A percentile compares a stretch with the other conserved stretches of the same genome.
Evolutionary conservation across 306 rosid genomes (phyloP).

Genomic region (Medicago ruthenica): DNA sequence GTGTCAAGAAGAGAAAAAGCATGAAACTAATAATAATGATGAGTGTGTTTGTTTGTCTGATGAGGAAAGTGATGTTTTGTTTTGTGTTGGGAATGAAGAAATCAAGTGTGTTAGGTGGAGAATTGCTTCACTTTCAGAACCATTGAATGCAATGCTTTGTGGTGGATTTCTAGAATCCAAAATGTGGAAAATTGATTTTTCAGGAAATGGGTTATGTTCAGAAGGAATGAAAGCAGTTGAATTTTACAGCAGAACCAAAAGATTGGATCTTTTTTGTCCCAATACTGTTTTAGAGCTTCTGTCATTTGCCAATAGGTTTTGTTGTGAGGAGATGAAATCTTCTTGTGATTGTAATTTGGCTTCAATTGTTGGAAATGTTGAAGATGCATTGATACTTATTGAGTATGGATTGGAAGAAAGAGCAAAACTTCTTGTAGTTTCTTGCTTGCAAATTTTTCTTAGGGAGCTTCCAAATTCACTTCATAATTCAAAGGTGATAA

Average conservation of each 20-base stretch:
- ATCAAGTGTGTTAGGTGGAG: slow-evolving; percentile 59
- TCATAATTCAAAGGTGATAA: slow-evolving; percentile 52
- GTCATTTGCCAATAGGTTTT: slow-evolving; percentile 75
- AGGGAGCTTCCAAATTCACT: slow-evolving; percentile 72
- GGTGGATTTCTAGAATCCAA: slow-evolving; percentile 72
- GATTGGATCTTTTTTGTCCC: slow-evolving; percentile 60
- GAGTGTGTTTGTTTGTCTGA: slow-evolving; percentile 35
- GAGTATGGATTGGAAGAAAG: slow-evolving; percentile 79
- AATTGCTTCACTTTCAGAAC: slow-evolving; percentile 69
- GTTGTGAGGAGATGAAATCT: slow-evolving; percentile 78
- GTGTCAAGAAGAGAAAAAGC: slow-evolving; percentile 49
- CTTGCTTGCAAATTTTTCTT: slow-evolving; percentile 75
- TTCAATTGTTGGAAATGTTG: slow-evolving; percentile 55
- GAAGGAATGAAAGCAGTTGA: slow-evolving; percentile 75
- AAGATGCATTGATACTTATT: slow-evolving; percentile 73
- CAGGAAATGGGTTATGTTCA: slow-evolving; percentile 64
- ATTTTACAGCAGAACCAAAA: slow-evolving; percentile 70
- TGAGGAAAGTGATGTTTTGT: slow-evolving; percentile 63
- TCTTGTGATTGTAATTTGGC: slow-evolving; percentile 73
- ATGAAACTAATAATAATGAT: slow-evolving; percentile 41
- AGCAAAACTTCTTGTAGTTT: slow-evolving; percentile 68
- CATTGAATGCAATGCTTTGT: slow-evolving; percentile 73
- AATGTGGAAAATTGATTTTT: slow-evolving; percentile 61
- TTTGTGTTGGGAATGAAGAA: slow-evolving; percentile 62
- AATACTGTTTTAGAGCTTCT: slow-evolving; percentile 70